These are phyloP conservation scores for Blastobotrys malaysiensis DNA, from an alignment of 1,139 yeast genomes.

Conservation along the genomic window DNA sequence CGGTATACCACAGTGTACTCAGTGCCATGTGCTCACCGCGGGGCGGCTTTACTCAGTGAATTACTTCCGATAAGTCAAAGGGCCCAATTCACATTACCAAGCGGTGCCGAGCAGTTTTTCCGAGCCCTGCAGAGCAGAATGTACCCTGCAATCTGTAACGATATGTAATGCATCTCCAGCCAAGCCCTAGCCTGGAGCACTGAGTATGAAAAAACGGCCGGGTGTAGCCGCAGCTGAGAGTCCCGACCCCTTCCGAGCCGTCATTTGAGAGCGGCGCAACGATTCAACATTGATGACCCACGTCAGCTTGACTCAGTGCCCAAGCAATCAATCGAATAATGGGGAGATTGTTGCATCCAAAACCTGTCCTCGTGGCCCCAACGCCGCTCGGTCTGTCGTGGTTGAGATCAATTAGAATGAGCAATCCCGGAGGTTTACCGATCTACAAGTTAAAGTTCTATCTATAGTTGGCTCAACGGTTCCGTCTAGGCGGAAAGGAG, in stretches of 20 bases:
- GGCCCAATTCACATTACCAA: neutral
- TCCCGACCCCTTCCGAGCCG: neutral
- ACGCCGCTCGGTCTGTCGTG: too few relatives aligned
- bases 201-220: neutral
- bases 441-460: too few relatives aligned
- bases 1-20: neutral
- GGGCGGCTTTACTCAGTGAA: neutral
- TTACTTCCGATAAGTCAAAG: neutral
- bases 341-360: too few relatives aligned
- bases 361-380: neutral
- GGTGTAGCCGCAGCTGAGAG: neutral
- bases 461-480: too few relatives aligned
- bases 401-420: too few relatives aligned
- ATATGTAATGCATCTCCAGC: neutral
- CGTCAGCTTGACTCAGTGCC: neutral
- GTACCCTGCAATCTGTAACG: neutral
- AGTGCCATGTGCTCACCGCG: neutral
- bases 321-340: too few relatives aligned
- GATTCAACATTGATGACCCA: neutral
- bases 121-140: neutral
- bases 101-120: neutral
- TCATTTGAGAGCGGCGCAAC: neutral
- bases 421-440: too few relatives aligned
- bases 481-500: too few relatives aligned
- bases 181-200: neutral